These are phyloP conservation scores for Penicillium rolfsii DNA, from an alignment of 2,329 filamentous ascomycete genomes.

Conservation along the genomic window DNA sequence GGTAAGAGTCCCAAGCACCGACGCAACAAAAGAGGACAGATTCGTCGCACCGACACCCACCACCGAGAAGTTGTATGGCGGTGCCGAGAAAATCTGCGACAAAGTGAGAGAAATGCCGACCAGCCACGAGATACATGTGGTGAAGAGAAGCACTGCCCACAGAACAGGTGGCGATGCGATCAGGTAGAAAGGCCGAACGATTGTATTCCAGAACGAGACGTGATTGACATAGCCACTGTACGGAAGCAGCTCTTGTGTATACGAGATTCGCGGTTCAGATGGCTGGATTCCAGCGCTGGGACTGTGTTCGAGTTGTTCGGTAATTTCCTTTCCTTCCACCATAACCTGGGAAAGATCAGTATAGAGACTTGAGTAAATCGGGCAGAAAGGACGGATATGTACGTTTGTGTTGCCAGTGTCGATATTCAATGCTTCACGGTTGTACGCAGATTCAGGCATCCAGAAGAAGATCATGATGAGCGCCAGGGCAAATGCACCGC, in stretches of 20 bases:
- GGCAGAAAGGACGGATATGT: neutral
- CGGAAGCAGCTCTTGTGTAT: constrained; percentile 36
- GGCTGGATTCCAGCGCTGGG: constrained; percentile 15
- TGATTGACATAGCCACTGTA: constrained; percentile 47
- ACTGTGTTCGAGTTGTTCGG: constrained; percentile 30
- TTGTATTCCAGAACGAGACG: constrained; percentile 43
- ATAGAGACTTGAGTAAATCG: neutral
- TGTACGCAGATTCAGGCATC: constrained; percentile 49
- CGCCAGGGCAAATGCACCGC: constrained; percentile 44
- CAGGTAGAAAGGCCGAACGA: constrained; percentile 43
- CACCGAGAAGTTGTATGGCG: constrained; percentile 45
- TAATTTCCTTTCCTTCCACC: constrained; percentile 22
- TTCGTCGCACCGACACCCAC: constrained; percentile 41
- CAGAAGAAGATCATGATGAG: constrained; percentile 47
- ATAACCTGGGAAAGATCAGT: constrained; percentile 9
- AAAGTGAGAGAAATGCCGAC: constrained; percentile 37
- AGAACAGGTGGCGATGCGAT: constrained; percentile 42
- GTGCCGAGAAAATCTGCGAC: constrained; percentile 44
- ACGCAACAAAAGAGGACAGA: constrained; percentile 40
- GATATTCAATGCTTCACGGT: constrained; percentile 41
- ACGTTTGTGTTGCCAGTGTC: constrained; percentile 38
- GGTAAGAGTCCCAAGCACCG: constrained; percentile 37
- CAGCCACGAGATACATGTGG: constrained; percentile 42
- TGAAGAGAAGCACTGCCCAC: constrained; percentile 48
- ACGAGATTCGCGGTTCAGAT: constrained; percentile 30